Base-by-base conservation (phyloP, 306 rosid genomes). In the Mimosa bimucronata region DNA sequence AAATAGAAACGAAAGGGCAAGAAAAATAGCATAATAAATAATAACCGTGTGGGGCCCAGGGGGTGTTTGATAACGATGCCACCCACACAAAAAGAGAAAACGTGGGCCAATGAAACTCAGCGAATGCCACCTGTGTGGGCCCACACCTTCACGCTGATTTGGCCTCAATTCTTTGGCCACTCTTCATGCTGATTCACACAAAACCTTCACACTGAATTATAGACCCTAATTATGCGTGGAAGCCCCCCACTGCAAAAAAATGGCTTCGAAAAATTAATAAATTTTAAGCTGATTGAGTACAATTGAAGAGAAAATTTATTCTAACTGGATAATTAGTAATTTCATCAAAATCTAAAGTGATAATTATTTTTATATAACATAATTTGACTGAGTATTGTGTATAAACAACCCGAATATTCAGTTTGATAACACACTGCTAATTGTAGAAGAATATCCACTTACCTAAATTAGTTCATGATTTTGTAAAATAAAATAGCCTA, bases 41-140 rank as follows among this genome's bases (percentile, higher is more conserved):
- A 25, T 48, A 73, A 73, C 64, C 66, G 55, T 69, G 78, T 7
- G 25, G 88, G 72, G n/a, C 84, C 78, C 34, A 58, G 45, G 25
- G 9, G 50, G 57, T 64, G 8, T 52, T 50, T 57, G 85, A 79
- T 52, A 41, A 66, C 1, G 78, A 42, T 77, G 38, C 74, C 82
- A 78, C 60, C 76, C 83, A 76, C 72, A 58, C 80, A 74, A 75
- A 73, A 73, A 41, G 72, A 77, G 53, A 66, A 79, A n/a, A 68
- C 19, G 81, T 42, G 18, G 57, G 52, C 73, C 69, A 71, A 80
- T 7, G 46, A 66, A 34, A 57, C 15, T 68, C 8, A 16, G 25
- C 44, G 80, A 79, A 16, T 79, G 88, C 85, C 88, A 83, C 87
- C 86, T 81, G 44, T 38, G 6, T 7, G 10, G 41, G 30, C 3